Base-by-base conservation (phyloP, 192 early-diverging fungal genomes). In the Coemansia sp. region DNA sequence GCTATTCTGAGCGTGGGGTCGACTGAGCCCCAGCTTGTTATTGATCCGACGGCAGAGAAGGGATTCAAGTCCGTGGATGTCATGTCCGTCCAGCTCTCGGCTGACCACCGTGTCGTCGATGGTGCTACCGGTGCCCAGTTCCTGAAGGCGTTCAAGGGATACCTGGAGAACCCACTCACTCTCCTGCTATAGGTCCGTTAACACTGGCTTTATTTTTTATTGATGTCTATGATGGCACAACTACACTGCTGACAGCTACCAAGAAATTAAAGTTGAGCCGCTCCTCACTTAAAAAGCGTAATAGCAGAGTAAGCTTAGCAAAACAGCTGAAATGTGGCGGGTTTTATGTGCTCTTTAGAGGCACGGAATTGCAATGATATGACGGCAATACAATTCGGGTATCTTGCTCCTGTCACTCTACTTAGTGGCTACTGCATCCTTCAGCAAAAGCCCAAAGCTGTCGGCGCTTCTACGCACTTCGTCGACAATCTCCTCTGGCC, bases 41-140 rank as follows among this genome's bases (percentile, higher is more conserved):
- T 85, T 46, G 91, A 89, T 37, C 86, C 88, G 43, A 68, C 74
- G 31, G 56, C 69, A 1, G 89, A 89, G 56, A 85, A 81, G 57
- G 89, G 87, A n/a, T 89, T 93, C 82, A 82, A 85, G 68, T 86
- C 89, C 15, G 85, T 86, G 51, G 87, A 89, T 56, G 86, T 93
- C 40, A 91, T 95, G 86, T 88, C 92, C 20, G 94, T 93, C 37
- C 96, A 96, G 65, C 74, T 96, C 63, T 93, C 92, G 77, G 87
- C 86, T 65, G 97, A 99, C 73, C 97, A 99, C 77, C 90, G 97
- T 56, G 93, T 94, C 65, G 94, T 97, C 39, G 97, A 99, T 76
- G 97, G 97, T 46, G 97, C 97, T 59, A 87, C 94, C 41, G 91
- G 91, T 36, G 93, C 97, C 62, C 87, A 88, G 85, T 99, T 92